These are phyloP conservation scores for Haematococcus sp. DNA, from an alignment of 139 green algal genomes.

Conservation along the genomic window DNA sequence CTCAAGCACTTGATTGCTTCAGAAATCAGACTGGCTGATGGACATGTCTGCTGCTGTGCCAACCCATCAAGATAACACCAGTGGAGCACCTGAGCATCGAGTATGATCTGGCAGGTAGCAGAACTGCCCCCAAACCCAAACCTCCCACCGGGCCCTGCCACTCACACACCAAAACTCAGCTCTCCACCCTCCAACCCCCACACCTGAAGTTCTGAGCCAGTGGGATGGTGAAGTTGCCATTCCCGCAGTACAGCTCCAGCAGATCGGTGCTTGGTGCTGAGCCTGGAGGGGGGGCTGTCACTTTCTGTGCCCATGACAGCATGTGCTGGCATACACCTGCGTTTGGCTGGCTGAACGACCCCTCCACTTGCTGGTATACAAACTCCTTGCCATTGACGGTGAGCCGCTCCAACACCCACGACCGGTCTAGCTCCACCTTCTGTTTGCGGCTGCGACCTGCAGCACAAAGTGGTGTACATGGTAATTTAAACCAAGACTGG, in stretches of 20 bases:
- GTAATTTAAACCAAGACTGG: no score
- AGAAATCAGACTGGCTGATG: no score
- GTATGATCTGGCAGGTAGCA: no score
- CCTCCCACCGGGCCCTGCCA: no score
- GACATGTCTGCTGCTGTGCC: no score
- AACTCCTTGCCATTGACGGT: conserved; percentile 30
- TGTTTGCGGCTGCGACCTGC: conserved; percentile 68
- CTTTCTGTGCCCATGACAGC: conserved; percentile 79
- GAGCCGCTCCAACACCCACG: conserved; percentile 73
- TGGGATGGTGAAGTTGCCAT: conserved; percentile 92
- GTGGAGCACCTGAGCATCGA: no score
- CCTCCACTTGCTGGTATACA: conserved; percentile 71
- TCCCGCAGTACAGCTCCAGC: conserved; percentile 89
- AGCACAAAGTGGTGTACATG: neutral
- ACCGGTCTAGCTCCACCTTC: conserved; percentile 67
- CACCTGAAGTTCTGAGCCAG: conserved; percentile 80
- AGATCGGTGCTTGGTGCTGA: conserved; percentile 18
- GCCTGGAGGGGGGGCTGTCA: conserved; percentile 23
- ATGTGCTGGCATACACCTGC: conserved; percentile 78
- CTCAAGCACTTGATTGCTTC: no score
- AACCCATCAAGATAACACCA: no score
- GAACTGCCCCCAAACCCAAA: no score
- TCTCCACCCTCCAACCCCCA: conserved; percentile 13
- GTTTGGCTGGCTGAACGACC: conserved; percentile 91
- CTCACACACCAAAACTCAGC: no score